These are phyloP conservation scores for Chaetothyriales sp. DNA, from an alignment of 2,329 filamentous ascomycete species.

Conservation along the genomic window DNA sequence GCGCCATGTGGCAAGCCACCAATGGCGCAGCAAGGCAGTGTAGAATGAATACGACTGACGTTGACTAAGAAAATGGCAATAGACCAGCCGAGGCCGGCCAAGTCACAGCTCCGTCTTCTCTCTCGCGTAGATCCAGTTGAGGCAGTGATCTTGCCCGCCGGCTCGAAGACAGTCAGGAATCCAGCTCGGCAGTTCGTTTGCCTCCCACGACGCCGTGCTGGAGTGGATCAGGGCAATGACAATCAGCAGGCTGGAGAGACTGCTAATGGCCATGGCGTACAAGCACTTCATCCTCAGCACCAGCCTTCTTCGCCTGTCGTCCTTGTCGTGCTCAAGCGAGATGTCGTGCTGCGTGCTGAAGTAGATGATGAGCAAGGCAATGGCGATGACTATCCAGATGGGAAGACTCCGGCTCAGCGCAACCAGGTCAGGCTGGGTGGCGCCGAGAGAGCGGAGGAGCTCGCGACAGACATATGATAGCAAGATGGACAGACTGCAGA, in stretches of 20 bases:
- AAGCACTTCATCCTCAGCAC: slow-evolving; percentile 16
- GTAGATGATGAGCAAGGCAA: slow-evolving; percentile 14
- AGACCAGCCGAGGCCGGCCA: background rate
- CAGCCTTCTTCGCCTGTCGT: slow-evolving; percentile 13
- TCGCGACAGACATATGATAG: slow-evolving; percentile 15
- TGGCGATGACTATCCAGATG: slow-evolving; percentile 14
- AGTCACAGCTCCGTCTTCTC: background rate
- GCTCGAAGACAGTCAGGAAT: background rate
- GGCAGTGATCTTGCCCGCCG: background rate
- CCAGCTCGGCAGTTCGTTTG: background rate
- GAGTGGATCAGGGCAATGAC: slow-evolving; percentile 8
- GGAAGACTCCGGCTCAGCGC: slow-evolving; percentile 14
- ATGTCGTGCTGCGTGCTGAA: slow-evolving; percentile 18
- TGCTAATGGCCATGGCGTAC: slow-evolving; percentile 15
- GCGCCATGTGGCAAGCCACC: too few relatives aligned
- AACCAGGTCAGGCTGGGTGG: slow-evolving; percentile 12
- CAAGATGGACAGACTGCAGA: slow-evolving; percentile 26
- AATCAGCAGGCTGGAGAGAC: slow-evolving; percentile 11
- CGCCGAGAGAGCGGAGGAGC: slow-evolving; percentile 12
- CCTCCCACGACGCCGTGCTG: slow-evolving; percentile 1
- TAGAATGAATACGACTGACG: too few relatives aligned
- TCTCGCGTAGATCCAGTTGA: background rate
- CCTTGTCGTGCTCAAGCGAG: slow-evolving; percentile 11
- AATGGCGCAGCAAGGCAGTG: too few relatives aligned
- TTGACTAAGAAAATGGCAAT: background rate